Evolutionary conservation across 2,329 filamentous ascomycete species (phyloP).

Genomic region (Penicillium sp.): DNA sequence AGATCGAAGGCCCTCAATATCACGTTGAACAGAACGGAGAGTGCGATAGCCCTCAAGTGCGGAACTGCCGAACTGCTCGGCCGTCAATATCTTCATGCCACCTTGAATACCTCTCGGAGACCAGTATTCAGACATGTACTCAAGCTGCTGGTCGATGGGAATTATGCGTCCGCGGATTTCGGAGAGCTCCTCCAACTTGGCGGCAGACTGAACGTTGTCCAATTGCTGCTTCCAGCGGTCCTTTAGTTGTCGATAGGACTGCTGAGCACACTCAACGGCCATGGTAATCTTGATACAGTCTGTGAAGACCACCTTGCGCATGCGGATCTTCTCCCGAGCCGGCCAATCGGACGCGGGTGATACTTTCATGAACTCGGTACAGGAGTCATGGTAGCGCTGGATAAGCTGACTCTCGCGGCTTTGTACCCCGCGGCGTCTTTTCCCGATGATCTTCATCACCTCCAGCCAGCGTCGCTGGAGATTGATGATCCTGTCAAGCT

Average conservation of each 20-base stretch:
- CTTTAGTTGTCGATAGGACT: not conserved
- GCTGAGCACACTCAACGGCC: not conserved
- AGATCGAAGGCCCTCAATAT: slow-evolving; percentile 5
- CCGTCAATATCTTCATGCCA: not conserved
- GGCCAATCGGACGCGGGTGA: not conserved
- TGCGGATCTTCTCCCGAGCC: slow-evolving; percentile 4
- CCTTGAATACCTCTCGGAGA: slow-evolving; percentile 8
- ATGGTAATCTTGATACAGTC: slow-evolving; percentile 8
- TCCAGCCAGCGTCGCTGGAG: slow-evolving; percentile 16
- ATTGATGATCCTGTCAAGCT: slow-evolving; percentile 5
- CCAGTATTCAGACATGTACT: slow-evolving; percentile 3
- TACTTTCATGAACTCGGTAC: not conserved
- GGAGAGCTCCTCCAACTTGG: slow-evolving; percentile 12
- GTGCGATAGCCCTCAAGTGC: slow-evolving; percentile 7
- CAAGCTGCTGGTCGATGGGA: slow-evolving; percentile 3
- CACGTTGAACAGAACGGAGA: slow-evolving; percentile 6
- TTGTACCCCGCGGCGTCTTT: not conserved
- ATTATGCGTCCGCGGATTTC: slow-evolving; percentile 2
- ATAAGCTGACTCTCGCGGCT: slow-evolving; percentile 1
- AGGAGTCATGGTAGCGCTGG: not conserved
- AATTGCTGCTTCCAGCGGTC: slow-evolving; percentile 6
- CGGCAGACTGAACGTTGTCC: not conserved
- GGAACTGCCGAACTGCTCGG: not conserved
- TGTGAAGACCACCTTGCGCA: slow-evolving; percentile 14
- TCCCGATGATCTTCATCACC: slow-evolving; percentile 1